Evolutionary conservation across 345 rosid species (phyloP), one percentile per base, ranked within the genome.

Genomic region (Carallia brachiata): DNA sequence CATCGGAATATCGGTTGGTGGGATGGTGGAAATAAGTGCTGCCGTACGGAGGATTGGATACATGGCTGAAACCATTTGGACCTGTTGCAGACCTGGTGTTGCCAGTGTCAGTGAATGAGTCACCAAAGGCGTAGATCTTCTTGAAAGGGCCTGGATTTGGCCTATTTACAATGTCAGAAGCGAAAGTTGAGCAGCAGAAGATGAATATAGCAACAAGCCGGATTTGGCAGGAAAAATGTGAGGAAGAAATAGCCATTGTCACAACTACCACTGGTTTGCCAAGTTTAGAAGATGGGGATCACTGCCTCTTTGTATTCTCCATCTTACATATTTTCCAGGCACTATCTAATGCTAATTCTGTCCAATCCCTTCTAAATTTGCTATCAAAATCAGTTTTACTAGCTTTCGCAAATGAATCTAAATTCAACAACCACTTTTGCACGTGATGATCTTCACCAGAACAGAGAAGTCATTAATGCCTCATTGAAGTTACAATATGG

Each of bases 71-170:
- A 17, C 97, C 95, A 28, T 52, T 78, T 1, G 97, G 97, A 1
- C 98, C 98, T 30, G 83, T 39, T 1, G 52, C 78, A 30, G 94
- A 73, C 69, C 54, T 73, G 44, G 97, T 86, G 92, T 94, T 94
- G 57, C 98, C 98, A 0, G 99, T 95, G 86, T 95, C 99, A 6
- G 97, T 90, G 83, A 85, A 90, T 0, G 99, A 95, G 70, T 94
- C 98, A 0, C 97, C 96, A 53, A 94, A 94, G 75, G 97, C 98
- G 31, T 82, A 91, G 70, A 94, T 86, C 75, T 79, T 94, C 47
- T 75, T 80, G 81, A 94, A 91, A 18, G 90, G 88, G 31, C 63
- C 84, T 36, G 65, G 56, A 32, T 71, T 48, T 3, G 65, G 9
- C 19, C 40, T 61, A 0, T 76, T 12, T 8, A 67, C 60, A 32